A percentile compares a stretch with the other conserved stretches of the same genome.
Evolutionary conservation across 2,329 filamentous ascomycete species (phyloP).

Genomic region (Neofusicoccum laricinum): DNA sequence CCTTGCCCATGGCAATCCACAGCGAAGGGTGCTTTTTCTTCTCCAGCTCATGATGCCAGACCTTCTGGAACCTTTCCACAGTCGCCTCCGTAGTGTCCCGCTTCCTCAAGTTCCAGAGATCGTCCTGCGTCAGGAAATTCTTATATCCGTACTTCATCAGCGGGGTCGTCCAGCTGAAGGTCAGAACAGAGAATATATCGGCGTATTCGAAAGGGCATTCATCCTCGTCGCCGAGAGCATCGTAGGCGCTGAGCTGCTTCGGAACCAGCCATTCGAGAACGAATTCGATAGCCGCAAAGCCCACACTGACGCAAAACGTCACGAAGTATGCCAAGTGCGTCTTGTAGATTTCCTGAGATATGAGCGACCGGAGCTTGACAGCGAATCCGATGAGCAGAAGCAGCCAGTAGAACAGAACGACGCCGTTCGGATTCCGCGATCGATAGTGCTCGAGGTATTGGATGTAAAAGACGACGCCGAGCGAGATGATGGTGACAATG

Average conservation of each 20-base stretch:
- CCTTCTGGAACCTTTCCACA: constrained; percentile 64
- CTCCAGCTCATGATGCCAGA: constrained; percentile 74
- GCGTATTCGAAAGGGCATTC: constrained; percentile 85
- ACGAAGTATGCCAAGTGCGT: constrained; percentile 71
- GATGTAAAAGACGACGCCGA: constrained; percentile 70
- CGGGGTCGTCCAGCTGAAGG: constrained; percentile 98
- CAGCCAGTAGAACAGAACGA: constrained; percentile 90
- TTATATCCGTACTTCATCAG: constrained; percentile 95
- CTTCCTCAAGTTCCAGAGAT: constrained; percentile 87
- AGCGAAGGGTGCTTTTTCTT: constrained; percentile 73
- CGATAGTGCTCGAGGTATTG: constrained; percentile 87
- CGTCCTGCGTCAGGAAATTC: constrained; percentile 86
- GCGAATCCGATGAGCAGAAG: constrained; percentile 74
- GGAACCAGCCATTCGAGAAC: constrained; percentile 81
- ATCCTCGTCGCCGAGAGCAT: constrained; percentile 64
- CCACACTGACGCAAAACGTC: constrained; percentile 69
- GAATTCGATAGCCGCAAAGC: constrained; percentile 68
- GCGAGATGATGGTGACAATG: constrained; percentile 66
- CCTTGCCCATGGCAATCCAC: constrained; percentile 80
- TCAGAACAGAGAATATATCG: constrained; percentile 87
- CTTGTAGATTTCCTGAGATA: constrained; percentile 71
- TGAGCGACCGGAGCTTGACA: constrained; percentile 81
- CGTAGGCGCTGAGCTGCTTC: constrained; percentile 69
- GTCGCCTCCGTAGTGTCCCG: constrained; percentile 76
- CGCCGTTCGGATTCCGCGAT: constrained; percentile 78